Evolutionary conservation across 192 early-diverging fungal species (phyloP).

Genomic region (Rhizophagus prolifer): DNA sequence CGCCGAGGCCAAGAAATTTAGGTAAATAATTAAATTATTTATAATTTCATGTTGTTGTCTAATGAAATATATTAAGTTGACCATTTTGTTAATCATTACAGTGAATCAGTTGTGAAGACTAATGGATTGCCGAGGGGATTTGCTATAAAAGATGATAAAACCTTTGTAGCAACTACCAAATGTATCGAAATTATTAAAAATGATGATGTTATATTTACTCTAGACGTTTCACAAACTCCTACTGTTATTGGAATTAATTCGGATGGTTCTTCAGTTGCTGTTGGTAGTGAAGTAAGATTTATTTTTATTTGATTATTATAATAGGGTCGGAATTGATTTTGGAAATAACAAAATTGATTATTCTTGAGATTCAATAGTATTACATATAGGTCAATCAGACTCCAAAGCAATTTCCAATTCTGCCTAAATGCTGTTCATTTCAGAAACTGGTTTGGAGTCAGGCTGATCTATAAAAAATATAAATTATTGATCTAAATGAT

Average conservation of each 20-base stretch:
- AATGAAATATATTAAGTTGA: slow-evolving; percentile 1
- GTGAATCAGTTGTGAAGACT: slow-evolving; percentile 46
- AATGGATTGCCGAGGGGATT: slow-evolving; percentile 55
- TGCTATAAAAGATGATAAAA: slow-evolving; percentile 43
- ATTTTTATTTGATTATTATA: neutral
- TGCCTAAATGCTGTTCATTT: no score
- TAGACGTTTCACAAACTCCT: slow-evolving; percentile 48
- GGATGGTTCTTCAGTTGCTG: slow-evolving; percentile 51
- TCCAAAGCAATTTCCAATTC: no score
- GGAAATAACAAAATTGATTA: no score
- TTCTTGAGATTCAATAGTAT: no score
- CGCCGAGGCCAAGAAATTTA: slow-evolving; percentile 36
- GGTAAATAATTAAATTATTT: slow-evolving; percentile 26
- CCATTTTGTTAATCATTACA: slow-evolving; percentile 29
- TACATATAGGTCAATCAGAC: no score
- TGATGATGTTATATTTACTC: slow-evolving; percentile 38
- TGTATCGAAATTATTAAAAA: slow-evolving; percentile 54
- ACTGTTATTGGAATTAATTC: slow-evolving; percentile 56
- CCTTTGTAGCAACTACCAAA: slow-evolving; percentile 55
- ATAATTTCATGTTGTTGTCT: neutral
- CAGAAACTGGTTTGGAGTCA: no score
- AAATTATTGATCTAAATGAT: no score
- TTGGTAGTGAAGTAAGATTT: slow-evolving; percentile 62
- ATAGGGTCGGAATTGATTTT: no score
- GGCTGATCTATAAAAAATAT: no score